A percentile compares a stretch with the other conserved stretches of the same genome.
Conservation (phyloP, 345 rosid genomes). For the Cochlearia excelsa region DNA sequence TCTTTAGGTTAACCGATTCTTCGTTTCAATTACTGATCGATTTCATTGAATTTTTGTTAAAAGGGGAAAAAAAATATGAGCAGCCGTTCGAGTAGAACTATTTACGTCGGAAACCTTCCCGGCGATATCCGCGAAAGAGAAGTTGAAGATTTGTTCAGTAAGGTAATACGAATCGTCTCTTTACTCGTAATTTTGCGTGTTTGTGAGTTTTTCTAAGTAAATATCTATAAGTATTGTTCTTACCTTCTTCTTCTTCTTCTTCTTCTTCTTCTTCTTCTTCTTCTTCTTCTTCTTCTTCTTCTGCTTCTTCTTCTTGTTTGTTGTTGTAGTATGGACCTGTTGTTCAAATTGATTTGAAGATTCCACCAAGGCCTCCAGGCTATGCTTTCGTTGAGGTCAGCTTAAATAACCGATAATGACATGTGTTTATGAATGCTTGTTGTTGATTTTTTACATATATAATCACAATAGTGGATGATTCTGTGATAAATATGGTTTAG, state of each 20-base stretch:
- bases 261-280: neutral
- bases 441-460: neutral
- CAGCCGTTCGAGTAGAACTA: constrained; percentile 80
- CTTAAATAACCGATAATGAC: neutral
- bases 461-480: too few species aligned
- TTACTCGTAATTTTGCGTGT: too few species aligned
- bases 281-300: neutral
- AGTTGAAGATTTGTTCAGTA: constrained; percentile 96
- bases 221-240: too few species aligned
- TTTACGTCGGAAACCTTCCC: constrained; percentile 97
- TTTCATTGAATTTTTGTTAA: constrained; percentile 5
- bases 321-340: constrained; percentile 81
- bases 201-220: too few species aligned
- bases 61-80: constrained; percentile 46
- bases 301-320: neutral
- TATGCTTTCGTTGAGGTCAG: constrained; percentile 97
- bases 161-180: constrained; percentile 42
- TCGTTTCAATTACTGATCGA: neutral
- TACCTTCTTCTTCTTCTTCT: too few species aligned
- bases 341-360: constrained; percentile 82
- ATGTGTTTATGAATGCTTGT: neutral
- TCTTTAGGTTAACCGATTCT: neutral
- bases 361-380: constrained; percentile 99
- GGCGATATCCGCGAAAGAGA: constrained; percentile 93
- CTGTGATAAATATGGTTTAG: constrained; percentile 30